Conservation (phyloP, 2,329 filamentous ascomycete species). For the Apiospora hydei region DNA sequence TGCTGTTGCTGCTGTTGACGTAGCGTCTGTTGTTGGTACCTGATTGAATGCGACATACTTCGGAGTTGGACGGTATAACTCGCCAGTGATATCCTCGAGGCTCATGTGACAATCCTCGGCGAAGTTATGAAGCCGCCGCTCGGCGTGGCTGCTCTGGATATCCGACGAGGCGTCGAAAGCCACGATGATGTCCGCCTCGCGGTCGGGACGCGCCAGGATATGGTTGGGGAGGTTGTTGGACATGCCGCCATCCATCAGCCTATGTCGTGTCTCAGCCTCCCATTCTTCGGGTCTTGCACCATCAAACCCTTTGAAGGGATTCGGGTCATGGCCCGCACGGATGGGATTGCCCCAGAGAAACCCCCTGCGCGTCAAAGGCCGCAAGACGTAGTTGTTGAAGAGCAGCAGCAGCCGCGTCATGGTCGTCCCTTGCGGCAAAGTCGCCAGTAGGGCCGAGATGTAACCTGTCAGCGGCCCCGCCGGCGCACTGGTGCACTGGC, state of each 20-base stretch:
- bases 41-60: neutral
- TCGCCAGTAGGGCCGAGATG: neutral
- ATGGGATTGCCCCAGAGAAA: neutral
- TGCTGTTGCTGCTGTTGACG: neutral
- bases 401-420: neutral
- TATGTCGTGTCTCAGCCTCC: neutral
- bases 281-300: neutral
- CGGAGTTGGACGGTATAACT: neutral
- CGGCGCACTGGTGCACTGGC: slow-evolving; percentile 16
- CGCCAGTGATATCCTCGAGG: neutral
- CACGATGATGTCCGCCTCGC: neutral
- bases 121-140: neutral
- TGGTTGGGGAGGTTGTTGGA: slow-evolving; percentile 6
- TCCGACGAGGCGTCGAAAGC: slow-evolving; percentile 11
- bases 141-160: neutral
- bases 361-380: neutral
- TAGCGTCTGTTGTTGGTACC: neutral
- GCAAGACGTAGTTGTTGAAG: neutral
- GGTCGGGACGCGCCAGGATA: neutral
- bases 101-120: neutral
- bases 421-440: neutral
- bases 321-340: neutral
- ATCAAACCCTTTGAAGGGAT: neutral
- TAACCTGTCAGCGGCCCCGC: slow-evolving; percentile 12
- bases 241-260: slow-evolving; percentile 10